Conservation (phyloP, 208 protist genomes). For the Wallacemonas sp. region DNA sequence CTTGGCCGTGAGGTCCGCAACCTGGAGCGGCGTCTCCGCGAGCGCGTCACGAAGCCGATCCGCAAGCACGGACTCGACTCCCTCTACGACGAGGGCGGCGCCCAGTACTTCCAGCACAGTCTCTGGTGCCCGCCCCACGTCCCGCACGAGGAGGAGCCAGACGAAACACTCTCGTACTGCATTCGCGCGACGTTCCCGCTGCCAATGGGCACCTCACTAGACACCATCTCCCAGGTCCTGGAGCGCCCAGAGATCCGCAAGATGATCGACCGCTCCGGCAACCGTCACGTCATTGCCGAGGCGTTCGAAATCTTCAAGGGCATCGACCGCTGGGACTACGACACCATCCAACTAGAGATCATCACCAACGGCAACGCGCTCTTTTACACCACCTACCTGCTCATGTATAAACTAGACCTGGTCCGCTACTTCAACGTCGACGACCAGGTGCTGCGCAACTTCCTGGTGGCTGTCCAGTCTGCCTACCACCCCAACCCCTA, state of each 20-base stretch:
- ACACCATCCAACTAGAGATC: constrained; percentile 85
- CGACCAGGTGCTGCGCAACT: constrained; percentile 78
- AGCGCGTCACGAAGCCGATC: constrained; percentile 29
- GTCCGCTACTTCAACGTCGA: constrained; percentile 84
- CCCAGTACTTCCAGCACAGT: constrained; percentile 83
- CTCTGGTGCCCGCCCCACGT: constrained; percentile 61
- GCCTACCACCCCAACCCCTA: constrained; percentile 92
- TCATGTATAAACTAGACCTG: constrained; percentile 89
- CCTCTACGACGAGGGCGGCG: constrained; percentile 84
- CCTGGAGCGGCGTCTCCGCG: constrained; percentile 57
- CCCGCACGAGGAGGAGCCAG: constrained; percentile 69
- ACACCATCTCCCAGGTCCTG: constrained; percentile 56
- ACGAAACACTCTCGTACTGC: constrained; percentile 56
- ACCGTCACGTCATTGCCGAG: constrained; percentile 55
- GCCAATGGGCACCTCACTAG: constrained; percentile 31
- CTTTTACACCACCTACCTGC: constrained; percentile 83
- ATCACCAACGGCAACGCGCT: constrained; percentile 88
- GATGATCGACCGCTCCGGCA: constrained; percentile 46
- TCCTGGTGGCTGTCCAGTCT: constrained; percentile 81
- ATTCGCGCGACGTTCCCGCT: constrained; percentile 80
- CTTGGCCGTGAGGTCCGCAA: constrained; percentile 55
- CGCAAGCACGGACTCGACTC: constrained; percentile 76
- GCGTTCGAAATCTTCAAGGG: constrained; percentile 84
- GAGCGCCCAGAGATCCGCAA: constrained; percentile 55
- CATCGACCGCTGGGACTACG: constrained; percentile 89